These are phyloP conservation scores for Aaosphaeria arxii DNA, from an alignment of 2,329 filamentous ascomycete species.

Conservation along the genomic window DNA sequence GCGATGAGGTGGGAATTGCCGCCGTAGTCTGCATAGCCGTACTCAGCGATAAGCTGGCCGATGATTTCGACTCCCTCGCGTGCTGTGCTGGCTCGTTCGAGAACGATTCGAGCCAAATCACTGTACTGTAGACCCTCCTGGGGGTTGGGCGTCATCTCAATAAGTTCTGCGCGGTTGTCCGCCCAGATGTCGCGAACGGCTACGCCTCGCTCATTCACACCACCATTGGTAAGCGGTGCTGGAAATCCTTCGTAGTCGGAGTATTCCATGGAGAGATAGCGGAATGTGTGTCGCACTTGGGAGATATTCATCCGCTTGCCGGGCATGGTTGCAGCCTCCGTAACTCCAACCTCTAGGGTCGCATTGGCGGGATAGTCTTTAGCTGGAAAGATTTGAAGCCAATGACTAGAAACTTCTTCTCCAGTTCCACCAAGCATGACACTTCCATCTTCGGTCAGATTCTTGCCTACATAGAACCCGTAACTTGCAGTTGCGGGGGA, in stretches of 20 bases:
- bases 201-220: slow-evolving; percentile 42
- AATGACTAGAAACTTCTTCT: slow-evolving; percentile 48
- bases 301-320: slow-evolving; percentile 33
- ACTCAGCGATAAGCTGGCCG: slow-evolving; percentile 37
- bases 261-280: slow-evolving; percentile 39
- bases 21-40: slow-evolving; percentile 44
- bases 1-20: slow-evolving; percentile 45
- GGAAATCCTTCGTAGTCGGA: slow-evolving; percentile 43
- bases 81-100: slow-evolving; percentile 41
- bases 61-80: slow-evolving; percentile 44
- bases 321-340: slow-evolving; percentile 37
- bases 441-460: slow-evolving; percentile 42
- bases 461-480: slow-evolving; percentile 49
- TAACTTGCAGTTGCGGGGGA: slow-evolving; percentile 39
- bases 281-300: slow-evolving; percentile 30
- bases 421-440: slow-evolving; percentile 48
- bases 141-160: slow-evolving; percentile 41
- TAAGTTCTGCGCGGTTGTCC: slow-evolving; percentile 38
- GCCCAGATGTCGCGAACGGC: slow-evolving; percentile 45
- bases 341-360: slow-evolving; percentile 44
- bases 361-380: slow-evolving; percentile 40
- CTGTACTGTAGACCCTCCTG: slow-evolving; percentile 43
- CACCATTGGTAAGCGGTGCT: slow-evolving; percentile 44
- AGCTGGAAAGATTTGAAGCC: slow-evolving; percentile 47
- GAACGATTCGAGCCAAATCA: slow-evolving; percentile 40